Percentiles rank a stretch among this genome's conserved stretches.
phyloP scores from a whole-genome alignment of 163 green algal genomes.

The Volvox carteri region DNA sequence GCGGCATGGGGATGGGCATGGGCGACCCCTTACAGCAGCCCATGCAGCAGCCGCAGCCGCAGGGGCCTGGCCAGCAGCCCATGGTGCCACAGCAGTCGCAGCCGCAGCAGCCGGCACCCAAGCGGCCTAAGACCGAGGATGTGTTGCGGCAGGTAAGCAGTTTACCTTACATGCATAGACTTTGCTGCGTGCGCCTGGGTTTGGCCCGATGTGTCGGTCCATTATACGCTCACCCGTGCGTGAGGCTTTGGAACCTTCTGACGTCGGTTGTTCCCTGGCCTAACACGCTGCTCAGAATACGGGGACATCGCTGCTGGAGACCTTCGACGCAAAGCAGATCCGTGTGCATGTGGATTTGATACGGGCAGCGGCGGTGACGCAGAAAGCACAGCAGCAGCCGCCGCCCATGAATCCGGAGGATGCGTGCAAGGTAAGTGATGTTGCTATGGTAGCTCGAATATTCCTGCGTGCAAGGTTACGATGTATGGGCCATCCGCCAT shows the following conservation, averaged over 20 bases:
- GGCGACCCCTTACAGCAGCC: constrained; percentile 34
- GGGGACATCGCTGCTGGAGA: constrained; percentile 93
- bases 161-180: neutral
- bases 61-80: constrained; percentile 38
- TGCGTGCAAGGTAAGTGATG: constrained; percentile 66
- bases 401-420: constrained; percentile 64
- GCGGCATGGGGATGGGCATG: constrained; percentile 47
- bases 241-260: no score
- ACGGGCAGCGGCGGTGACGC: constrained; percentile 47
- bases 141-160: constrained; percentile 48
- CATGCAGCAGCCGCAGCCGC: constrained; percentile 46
- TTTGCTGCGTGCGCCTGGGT: neutral
- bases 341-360: constrained; percentile 76
- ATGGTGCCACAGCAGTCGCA: constrained; percentile 39
- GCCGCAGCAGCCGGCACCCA: constrained; percentile 55
- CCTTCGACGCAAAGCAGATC: constrained; percentile 89
- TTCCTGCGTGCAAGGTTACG: no score
- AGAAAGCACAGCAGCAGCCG: constrained; percentile 41
- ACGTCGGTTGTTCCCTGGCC: no score
- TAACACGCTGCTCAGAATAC: constrained; percentile 74
- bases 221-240: no score
- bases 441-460: neutral
- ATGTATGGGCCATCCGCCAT: no score
- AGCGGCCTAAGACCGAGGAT: constrained; percentile 59
- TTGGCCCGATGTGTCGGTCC: no score